phyloP scores from a whole-genome alignment of 179 eudicot genomes.

The Sideroxylon spinosum region DNA sequence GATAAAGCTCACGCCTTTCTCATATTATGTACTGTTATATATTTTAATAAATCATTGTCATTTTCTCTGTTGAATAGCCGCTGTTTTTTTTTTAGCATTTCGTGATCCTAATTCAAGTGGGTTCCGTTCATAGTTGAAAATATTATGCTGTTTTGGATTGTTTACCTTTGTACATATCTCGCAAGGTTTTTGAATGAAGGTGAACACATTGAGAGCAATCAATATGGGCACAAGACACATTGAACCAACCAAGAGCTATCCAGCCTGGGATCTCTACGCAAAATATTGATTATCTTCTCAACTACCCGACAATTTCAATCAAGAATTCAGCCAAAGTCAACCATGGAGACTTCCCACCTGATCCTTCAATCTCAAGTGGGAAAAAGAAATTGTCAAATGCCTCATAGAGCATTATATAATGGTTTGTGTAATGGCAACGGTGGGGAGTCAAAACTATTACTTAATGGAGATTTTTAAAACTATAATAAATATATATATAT shows the following conservation, averaged over 20 bases:
- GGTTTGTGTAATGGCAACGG: too few relatives aligned
- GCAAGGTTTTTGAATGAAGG: not conserved
- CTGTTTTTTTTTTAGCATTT: not conserved
- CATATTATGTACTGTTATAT: not conserved
- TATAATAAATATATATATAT: too few relatives aligned
- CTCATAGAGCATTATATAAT: too few relatives aligned
- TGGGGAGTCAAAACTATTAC: too few relatives aligned
- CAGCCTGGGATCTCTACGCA: conserved; percentile 6
- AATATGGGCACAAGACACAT: conserved; percentile 11
- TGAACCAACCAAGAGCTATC: conserved; percentile 18
- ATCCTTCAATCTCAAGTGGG: conserved; percentile 9
- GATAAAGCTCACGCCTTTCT: not conserved
- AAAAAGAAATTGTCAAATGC: not conserved
- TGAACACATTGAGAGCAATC: conserved; percentile 4
- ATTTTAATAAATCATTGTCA: not conserved
- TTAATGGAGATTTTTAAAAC: too few relatives aligned
- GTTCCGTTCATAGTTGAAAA: conserved; percentile 3
- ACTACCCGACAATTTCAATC: conserved; percentile 19
- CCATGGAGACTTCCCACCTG: conserved; percentile 10
- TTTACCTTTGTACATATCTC: not conserved
- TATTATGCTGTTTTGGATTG: not conserved
- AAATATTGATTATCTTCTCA: conserved; percentile 10
- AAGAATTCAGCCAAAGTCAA: conserved; percentile 24
- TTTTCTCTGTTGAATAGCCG: not conserved
- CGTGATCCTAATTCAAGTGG: not conserved